Conservation (phyloP, 805 yeast species). For the Zygoascus bituminiphila region DNA sequence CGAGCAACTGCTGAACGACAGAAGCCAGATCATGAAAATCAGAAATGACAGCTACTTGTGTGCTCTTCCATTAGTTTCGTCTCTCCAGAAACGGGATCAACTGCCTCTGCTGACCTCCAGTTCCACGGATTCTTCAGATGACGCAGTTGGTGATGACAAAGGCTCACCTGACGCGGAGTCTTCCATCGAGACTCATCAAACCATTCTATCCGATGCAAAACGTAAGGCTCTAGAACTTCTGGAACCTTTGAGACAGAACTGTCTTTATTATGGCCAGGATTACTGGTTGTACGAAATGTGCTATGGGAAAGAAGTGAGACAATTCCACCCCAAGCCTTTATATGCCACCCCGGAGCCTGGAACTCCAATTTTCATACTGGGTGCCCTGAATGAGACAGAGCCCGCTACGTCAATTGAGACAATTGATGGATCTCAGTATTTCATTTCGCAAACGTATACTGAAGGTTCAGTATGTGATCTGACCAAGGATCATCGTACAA, state of each 20-base stretch:
- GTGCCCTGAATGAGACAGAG: slow-evolving; percentile 12
- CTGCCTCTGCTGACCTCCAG: neutral
- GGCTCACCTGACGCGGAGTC: neutral
- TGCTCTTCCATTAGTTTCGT: slow-evolving; percentile 12
- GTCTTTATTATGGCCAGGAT: slow-evolving; percentile 28
- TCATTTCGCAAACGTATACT: slow-evolving; percentile 29
- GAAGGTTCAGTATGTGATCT: slow-evolving; percentile 55
- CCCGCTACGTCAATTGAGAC: slow-evolving; percentile 6
- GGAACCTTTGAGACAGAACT: slow-evolving; percentile 13
- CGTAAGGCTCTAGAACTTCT: neutral
- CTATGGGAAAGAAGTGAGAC: slow-evolving; percentile 40
- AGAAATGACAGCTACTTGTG: slow-evolving; percentile 16
- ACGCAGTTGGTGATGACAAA: neutral
- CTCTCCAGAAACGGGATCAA: neutral
- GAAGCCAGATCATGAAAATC: slow-evolving; percentile 11
- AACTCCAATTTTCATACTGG: slow-evolving; percentile 26
- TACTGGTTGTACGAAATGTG: slow-evolving; percentile 52
- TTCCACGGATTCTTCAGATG: neutral
- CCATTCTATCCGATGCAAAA: neutral
- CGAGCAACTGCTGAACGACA: neutral
- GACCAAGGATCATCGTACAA: slow-evolving; percentile 42
- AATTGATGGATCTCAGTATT: slow-evolving; percentile 15
- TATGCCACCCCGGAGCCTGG: slow-evolving; percentile 15
- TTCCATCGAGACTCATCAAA: neutral
- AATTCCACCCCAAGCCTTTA: slow-evolving; percentile 33